Evolutionary conservation across 2,329 filamentous ascomycete genomes (phyloP).

Genomic region (Fulvia fulva): DNA sequence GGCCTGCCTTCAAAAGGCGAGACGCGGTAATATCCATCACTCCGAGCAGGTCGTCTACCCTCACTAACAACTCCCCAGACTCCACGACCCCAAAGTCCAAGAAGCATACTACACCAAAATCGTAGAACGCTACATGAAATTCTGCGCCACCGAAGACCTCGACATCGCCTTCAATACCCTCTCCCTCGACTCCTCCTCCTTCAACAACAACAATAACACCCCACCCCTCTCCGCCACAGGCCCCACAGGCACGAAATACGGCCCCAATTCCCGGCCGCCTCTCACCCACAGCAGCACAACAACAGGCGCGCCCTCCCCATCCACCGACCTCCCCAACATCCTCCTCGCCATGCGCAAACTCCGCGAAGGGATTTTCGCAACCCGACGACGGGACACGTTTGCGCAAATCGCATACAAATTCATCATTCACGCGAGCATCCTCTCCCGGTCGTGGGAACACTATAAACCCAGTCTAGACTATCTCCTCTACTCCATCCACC

Average conservation of each 20-base stretch:
- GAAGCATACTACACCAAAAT: constrained; percentile 84
- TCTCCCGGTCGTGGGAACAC: constrained; percentile 77
- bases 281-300: constrained; percentile 9
- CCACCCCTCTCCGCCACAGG: background rate
- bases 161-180: constrained; percentile 71
- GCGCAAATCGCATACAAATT: constrained; percentile 88
- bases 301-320: constrained; percentile 49
- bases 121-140: constrained; percentile 81
- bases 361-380: constrained; percentile 80
- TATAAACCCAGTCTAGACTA: constrained; percentile 85
- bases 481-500: constrained; percentile 69
- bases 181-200: constrained; percentile 33
- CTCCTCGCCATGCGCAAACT: constrained; percentile 85
- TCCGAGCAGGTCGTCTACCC: background rate
- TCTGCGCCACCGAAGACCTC: constrained; percentile 75
- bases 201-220: too few species aligned
- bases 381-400: constrained; percentile 72
- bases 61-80: constrained; percentile 28
- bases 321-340: constrained; percentile 67
- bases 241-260: constrained; percentile 1
- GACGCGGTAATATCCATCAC: constrained; percentile 54
- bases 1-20: constrained; percentile 91
- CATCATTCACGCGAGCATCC: constrained; percentile 77
- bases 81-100: constrained; percentile 67
- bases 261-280: constrained; percentile 9